Evolutionary conservation across 148 eudicot genomes (phyloP), one percentile per base, ranked within the genome.

Genomic region (Agrostemma githago): DNA sequence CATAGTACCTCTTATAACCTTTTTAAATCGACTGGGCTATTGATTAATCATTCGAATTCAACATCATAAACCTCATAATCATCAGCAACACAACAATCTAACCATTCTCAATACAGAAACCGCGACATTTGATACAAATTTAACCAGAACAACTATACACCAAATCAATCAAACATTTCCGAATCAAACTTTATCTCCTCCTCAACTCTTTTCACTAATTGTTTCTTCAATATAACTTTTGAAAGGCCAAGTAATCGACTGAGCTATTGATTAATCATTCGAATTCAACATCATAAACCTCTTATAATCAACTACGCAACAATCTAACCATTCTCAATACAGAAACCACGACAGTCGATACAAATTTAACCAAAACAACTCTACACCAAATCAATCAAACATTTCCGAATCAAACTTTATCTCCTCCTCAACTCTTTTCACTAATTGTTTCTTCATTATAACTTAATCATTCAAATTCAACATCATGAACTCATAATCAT

Each of bases 31-130:
- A n/a, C 17, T 42, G 17, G 54, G 38, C 9, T 17, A 43, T 60
- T 42, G 7, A 66, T 70, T 19, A 56, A 70, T 79, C 74, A 68
- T 20, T 19, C 8, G 3, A 68, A 68, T 20, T 20, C 48, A 19
- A n/a, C 11, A 62, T 9, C 60, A 5, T 7, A 54, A 75, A 38
- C 15, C n/a, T n/a, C n/a, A n/a, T n/a, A n/a, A n/a, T n/a, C n/a
- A 39, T 51, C 20, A 41, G 10, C 6, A 5, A 8, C 56, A 6
- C 20, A 12, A 44, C 48, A 51, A 70, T 2, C 54, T 11, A 51
- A 71, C 19, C n/a, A n/a, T n/a, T n/a, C n/a, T n/a, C n/a, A n/a
- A n/a, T n/a, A n/a, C n/a, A n/a, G n/a, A n/a, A n/a, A n/a, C n/a
- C n/a, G 44, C 39, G 67, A 40, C 53, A 54, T n/a, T 12, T 26